Evolutionary conservation across 2,329 filamentous ascomycete species (phyloP).

Genomic region (Pyrenochaeta sp.): DNA sequence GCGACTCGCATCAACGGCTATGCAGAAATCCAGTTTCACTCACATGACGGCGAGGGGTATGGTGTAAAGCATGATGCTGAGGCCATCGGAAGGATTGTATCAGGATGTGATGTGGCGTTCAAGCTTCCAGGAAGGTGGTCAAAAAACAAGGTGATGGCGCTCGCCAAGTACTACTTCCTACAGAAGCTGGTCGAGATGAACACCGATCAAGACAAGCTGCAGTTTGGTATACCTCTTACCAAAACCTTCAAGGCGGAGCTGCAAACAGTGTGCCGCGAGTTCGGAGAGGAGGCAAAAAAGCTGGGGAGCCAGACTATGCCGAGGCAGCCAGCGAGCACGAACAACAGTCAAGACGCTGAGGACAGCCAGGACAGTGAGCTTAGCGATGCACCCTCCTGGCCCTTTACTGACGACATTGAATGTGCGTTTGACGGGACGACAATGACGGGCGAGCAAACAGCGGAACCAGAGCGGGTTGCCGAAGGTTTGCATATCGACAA

Average conservation of each 20-base stretch:
- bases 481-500: neutral
- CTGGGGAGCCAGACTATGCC: too few species aligned
- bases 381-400: neutral
- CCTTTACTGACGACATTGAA: neutral
- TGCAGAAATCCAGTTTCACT: neutral
- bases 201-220: neutral
- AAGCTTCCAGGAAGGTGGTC: neutral
- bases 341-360: neutral
- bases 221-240: neutral
- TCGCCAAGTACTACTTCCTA: constrained; percentile 11
- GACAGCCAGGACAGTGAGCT: neutral
- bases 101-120: neutral
- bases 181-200: neutral
- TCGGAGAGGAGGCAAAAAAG: neutral
- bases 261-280: constrained; percentile 1
- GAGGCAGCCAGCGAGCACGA: neutral
- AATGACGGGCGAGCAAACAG: neutral
- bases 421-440: neutral
- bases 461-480: neutral
- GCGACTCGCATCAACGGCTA: neutral
- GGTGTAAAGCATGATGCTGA: neutral
- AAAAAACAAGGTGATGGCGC: neutral
- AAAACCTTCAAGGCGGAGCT: constrained; percentile 3
- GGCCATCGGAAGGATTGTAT: neutral
- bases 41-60: neutral